Evolutionary conservation across 495 filamentous ascomycete genomes (phyloP).

Genomic region (Talaromyces adpressus): DNA sequence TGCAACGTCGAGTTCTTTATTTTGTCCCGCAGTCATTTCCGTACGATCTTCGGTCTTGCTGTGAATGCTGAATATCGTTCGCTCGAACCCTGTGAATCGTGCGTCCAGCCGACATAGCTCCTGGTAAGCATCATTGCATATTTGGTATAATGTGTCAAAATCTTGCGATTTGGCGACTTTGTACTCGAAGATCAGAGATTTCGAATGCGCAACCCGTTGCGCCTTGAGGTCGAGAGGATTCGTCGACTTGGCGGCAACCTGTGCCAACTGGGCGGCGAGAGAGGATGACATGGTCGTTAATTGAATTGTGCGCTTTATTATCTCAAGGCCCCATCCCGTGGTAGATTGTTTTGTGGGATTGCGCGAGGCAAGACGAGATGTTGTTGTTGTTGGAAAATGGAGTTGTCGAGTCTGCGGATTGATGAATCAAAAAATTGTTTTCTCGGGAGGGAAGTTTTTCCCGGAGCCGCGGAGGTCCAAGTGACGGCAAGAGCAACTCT

Average conservation of each 20-base stretch:
- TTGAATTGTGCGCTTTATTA: constrained; percentile 2
- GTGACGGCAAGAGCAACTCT: constrained; percentile 4
- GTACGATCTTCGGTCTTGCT: constrained; percentile 81
- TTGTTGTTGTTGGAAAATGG: not conserved
- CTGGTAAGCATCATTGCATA: constrained; percentile 81
- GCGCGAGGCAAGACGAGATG: not conserved
- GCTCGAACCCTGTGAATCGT: constrained; percentile 61
- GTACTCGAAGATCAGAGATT: constrained; percentile 85
- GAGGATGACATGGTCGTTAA: constrained; percentile 61
- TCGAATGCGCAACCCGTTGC: constrained; percentile 79
- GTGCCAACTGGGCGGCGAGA: constrained; percentile 72
- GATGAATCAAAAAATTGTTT: constrained; percentile 9
- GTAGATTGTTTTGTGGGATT: not conserved
- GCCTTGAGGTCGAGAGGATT: constrained; percentile 81
- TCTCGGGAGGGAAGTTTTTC: constrained; percentile 11
- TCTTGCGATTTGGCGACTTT: constrained; percentile 75
- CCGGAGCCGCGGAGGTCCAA: constrained; percentile 3
- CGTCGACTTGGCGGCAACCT: constrained; percentile 69
- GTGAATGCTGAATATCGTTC: constrained; percentile 79
- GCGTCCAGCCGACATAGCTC: constrained; percentile 82
- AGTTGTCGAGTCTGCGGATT: not conserved
- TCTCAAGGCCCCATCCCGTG: not conserved
- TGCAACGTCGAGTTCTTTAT: constrained; percentile 67
- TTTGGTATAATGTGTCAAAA: constrained; percentile 77
- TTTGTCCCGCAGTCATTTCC: constrained; percentile 74